These are phyloP conservation scores for Chimonanthus praecox DNA, from an alignment of 164 flowering plant species.

Conservation along the genomic window DNA sequence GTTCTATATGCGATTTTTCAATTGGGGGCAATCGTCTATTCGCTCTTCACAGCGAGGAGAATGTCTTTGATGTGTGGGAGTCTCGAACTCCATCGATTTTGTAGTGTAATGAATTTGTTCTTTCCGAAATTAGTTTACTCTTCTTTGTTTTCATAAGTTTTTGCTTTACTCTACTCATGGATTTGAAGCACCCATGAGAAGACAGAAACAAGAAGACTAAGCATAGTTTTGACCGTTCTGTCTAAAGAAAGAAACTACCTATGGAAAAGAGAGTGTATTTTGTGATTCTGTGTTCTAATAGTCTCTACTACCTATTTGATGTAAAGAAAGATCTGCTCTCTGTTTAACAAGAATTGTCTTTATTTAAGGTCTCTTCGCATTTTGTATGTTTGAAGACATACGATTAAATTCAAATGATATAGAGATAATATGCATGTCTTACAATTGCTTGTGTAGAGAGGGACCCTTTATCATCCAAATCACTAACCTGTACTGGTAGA, in stretches of 20 bases:
- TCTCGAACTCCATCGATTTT: slow-evolving; percentile 48
- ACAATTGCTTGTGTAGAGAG: too few species aligned
- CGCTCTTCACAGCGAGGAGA: slow-evolving; percentile 80
- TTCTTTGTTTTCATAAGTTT: neutral
- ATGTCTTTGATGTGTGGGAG: slow-evolving; percentile 94
- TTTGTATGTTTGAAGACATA: too few species aligned
- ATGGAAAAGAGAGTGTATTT: slow-evolving; percentile 8
- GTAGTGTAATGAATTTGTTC: slow-evolving; percentile 9
- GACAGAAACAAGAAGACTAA: neutral
- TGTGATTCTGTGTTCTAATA: neutral
- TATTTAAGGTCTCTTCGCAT: too few species aligned
- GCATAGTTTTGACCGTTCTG: neutral
- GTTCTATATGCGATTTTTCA: slow-evolving; percentile 86
- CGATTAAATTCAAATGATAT: too few species aligned
- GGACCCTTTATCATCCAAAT: too few species aligned
- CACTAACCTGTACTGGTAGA: too few species aligned
- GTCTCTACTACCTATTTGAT: neutral
- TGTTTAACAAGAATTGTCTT: too few species aligned
- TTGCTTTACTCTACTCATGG: neutral
- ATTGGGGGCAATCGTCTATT: slow-evolving; percentile 86
- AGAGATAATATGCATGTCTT: too few species aligned
- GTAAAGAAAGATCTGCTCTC: too few species aligned
- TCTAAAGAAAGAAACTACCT: too few species aligned
- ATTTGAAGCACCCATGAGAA: neutral
- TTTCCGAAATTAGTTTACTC: neutral